These are phyloP conservation scores for Ascochyta rabiei DNA, from an alignment of 2,329 filamentous ascomycete genomes.

Conservation along the genomic window DNA sequence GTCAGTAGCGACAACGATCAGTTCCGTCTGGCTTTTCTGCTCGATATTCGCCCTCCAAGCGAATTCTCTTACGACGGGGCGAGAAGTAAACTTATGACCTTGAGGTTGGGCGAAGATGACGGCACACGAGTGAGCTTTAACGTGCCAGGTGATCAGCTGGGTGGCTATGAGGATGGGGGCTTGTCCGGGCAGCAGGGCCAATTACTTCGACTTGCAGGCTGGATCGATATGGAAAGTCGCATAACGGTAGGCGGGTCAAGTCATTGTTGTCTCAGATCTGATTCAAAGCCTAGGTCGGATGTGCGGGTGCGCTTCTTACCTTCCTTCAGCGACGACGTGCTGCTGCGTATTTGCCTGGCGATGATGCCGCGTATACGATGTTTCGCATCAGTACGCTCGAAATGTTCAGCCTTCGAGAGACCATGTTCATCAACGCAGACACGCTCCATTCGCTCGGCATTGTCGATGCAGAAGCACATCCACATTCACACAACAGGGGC, in stretches of 20 bases:
- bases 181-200: constrained; percentile 66
- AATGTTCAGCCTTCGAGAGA: constrained; percentile 73
- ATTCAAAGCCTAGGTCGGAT: constrained; percentile 66
- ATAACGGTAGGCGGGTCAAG: constrained; percentile 60
- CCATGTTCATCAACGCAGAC: constrained; percentile 80
- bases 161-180: constrained; percentile 50
- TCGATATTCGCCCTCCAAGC: constrained; percentile 71
- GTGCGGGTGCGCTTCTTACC: constrained; percentile 83
- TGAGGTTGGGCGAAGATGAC: constrained; percentile 59
- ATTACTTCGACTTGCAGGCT: constrained; percentile 71
- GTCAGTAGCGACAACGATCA: constrained; percentile 49
- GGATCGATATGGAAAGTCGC: constrained; percentile 74
- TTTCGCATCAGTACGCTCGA: constrained; percentile 70
- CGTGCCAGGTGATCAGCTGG: constrained; percentile 62
- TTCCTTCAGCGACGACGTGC: constrained; percentile 75
- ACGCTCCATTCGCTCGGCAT: constrained; percentile 85
- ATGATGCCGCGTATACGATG: constrained; percentile 58
- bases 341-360: constrained; percentile 66
- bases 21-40: constrained; percentile 62
- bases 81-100: constrained; percentile 67
- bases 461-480: constrained; percentile 80
- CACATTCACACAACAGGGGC: constrained; percentile 78
- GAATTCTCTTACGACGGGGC: constrained; percentile 76
- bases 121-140: constrained; percentile 62
- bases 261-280: neutral